Conservation (phyloP, 2,329 filamentous ascomycete genomes). For the Scedosporium dehoogii region DNA sequence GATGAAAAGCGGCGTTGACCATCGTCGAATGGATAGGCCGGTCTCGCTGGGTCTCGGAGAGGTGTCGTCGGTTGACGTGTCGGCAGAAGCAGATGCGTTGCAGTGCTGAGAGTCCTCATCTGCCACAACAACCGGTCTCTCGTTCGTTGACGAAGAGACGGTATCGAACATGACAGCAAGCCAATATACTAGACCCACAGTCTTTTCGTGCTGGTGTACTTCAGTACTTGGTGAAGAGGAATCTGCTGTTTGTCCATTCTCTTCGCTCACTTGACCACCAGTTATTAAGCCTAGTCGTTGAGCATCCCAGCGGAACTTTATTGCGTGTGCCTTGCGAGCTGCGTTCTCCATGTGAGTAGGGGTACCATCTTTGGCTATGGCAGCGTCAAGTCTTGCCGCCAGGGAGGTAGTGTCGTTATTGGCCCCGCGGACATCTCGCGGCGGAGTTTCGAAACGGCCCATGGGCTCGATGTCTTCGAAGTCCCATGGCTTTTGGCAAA, state of each 20-base stretch:
- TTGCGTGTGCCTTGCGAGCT: constrained; percentile 25
- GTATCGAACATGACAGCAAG: constrained; percentile 52
- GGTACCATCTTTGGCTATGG: constrained; percentile 14
- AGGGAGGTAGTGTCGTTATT: neutral
- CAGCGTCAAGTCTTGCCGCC: neutral
- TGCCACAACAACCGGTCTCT: constrained; percentile 24
- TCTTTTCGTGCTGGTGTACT: constrained; percentile 22
- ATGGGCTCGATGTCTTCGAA: neutral
- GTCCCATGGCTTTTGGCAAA: constrained; percentile 23
- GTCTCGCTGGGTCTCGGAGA: constrained; percentile 1
- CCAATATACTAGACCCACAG: constrained; percentile 46
- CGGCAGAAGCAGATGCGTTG: constrained; percentile 13
- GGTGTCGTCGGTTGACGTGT: constrained; percentile 13
- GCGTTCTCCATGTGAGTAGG: constrained; percentile 27
- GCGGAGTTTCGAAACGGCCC: neutral
- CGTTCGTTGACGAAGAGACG: constrained; percentile 40
- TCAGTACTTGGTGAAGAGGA: neutral
- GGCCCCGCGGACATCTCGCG: constrained; percentile 1
- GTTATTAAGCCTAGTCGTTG: neutral
- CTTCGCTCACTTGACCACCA: constrained; percentile 3
- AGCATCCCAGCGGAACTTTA: constrained; percentile 24
- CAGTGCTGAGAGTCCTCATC: constrained; percentile 30
- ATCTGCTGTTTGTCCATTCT: neutral
- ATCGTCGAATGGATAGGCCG: constrained; percentile 14
- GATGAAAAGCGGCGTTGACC: constrained; percentile 26